phyloP scores from a whole-genome alignment of 139 green algal genomes.

The Volvox reticuliferus region DNA sequence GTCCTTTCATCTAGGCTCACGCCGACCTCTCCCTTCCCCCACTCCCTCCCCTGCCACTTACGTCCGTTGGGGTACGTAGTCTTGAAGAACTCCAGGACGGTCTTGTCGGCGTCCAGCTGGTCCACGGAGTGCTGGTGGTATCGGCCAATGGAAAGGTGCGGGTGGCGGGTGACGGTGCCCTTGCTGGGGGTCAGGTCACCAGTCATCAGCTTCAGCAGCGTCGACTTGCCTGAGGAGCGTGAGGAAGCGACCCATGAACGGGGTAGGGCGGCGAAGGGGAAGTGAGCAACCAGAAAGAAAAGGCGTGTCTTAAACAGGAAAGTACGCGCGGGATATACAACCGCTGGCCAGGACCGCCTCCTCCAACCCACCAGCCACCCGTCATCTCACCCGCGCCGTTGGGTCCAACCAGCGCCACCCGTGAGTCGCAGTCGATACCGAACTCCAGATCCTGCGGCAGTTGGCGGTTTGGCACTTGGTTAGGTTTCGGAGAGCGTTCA shows the following conservation, averaged over 20 bases:
- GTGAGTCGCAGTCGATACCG: slow-evolving; percentile 94
- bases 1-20: too few species aligned
- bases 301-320: too few species aligned
- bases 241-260: background rate
- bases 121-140: slow-evolving; percentile 81
- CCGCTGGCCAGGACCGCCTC: too few species aligned
- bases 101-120: slow-evolving; percentile 65
- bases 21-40: background rate
- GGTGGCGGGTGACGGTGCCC: slow-evolving; percentile 72
- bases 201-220: slow-evolving; percentile 69
- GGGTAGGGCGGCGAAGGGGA: background rate
- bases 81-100: slow-evolving; percentile 80
- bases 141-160: slow-evolving; percentile 78
- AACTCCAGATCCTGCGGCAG: slow-evolving; percentile 83
- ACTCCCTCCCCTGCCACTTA: background rate
- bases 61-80: slow-evolving; percentile 57
- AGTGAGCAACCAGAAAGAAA: too few species aligned
- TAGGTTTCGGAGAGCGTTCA: too few species aligned
- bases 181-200: slow-evolving; percentile 27
- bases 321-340: too few species aligned
- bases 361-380: too few species aligned
- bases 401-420: slow-evolving; percentile 91
- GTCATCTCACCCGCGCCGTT: slow-evolving; percentile 75
- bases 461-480: background rate
- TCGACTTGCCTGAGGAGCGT: slow-evolving; percentile 95